Percentiles rank a stretch among this genome's conserved stretches.
Evolutionary conservation across 148 eudicot species (phyloP).

Genomic region (Rheum nobile): DNA sequence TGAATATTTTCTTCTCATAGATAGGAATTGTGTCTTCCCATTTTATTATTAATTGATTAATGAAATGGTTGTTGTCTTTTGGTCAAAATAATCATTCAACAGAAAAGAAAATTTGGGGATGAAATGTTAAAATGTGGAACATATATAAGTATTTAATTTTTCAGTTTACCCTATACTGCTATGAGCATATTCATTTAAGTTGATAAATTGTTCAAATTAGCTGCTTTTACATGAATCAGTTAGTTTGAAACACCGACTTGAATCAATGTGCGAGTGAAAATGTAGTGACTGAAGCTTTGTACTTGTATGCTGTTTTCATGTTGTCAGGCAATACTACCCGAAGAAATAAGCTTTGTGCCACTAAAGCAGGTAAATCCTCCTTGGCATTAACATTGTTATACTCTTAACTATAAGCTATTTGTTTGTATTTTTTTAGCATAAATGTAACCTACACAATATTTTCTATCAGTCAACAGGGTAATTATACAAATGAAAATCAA

Average conservation of each 20-base stretch:
- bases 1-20: background rate
- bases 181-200: background rate
- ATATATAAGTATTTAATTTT: background rate
- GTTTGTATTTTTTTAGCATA: background rate
- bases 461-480: background rate
- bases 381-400: background rate
- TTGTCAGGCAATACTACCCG: constrained; percentile 71
- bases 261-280: background rate
- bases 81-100: background rate
- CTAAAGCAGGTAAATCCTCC: constrained; percentile 60
- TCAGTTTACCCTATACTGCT: background rate
- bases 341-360: constrained; percentile 65
- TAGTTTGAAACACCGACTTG: background rate
- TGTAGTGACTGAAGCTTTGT: background rate
- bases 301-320: constrained; percentile 1
- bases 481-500: too few species aligned
- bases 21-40: background rate
- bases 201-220: background rate
- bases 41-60: background rate
- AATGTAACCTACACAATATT: background rate
- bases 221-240: background rate
- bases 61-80: background rate
- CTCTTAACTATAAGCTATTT: background rate
- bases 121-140: background rate
- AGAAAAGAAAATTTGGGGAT: background rate